These are phyloP conservation scores for Madurella fahalii DNA, from an alignment of 2,329 filamentous ascomycete species.

Conservation along the genomic window DNA sequence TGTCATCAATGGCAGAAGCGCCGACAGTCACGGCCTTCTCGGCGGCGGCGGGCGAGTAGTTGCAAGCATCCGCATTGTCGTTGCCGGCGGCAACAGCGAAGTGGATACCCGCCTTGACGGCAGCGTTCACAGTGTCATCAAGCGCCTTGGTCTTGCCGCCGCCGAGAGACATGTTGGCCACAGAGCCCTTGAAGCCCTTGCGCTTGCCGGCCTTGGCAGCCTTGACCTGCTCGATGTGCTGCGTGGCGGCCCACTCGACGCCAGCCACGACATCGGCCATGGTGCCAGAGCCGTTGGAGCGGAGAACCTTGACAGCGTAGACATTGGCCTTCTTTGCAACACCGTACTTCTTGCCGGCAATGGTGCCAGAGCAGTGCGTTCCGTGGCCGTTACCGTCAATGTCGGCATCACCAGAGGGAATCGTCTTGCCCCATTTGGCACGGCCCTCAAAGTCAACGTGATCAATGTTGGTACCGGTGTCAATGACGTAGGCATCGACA, in stretches of 20 bases:
- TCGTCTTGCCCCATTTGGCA: constrained; percentile 95
- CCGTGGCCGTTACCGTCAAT: constrained; percentile 96
- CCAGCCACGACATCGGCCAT: constrained; percentile 99
- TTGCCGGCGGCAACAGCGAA: constrained; percentile 98
- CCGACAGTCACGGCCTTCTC: constrained; percentile 91
- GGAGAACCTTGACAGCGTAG: constrained; percentile 96
- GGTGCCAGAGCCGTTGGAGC: constrained; percentile 93
- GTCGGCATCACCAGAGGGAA: constrained; percentile 79
- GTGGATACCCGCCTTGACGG: constrained; percentile 86
- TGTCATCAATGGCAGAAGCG: constrained; percentile 87
- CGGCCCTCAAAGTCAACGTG: constrained; percentile 98
- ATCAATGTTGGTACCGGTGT: constrained; percentile 89
- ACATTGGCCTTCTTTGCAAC: constrained; percentile 98
- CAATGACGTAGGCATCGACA: constrained; percentile 97
- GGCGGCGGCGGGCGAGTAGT: constrained; percentile 95
- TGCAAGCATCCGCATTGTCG: constrained; percentile 98
- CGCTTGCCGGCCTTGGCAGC: constrained; percentile 80
- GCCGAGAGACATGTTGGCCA: constrained; percentile 98
- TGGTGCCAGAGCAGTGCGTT: constrained; percentile 97
- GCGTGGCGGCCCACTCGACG: constrained; percentile 86
- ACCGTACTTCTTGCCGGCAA: constrained; percentile 98
- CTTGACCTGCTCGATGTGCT: constrained; percentile 72
- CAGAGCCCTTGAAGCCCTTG: constrained; percentile 97
- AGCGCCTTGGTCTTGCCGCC: constrained; percentile 94
- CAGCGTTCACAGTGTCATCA: constrained; percentile 89